Base-by-base conservation (phyloP, 2,329 filamentous ascomycete species). In the Colletotrichum sp. region DNA sequence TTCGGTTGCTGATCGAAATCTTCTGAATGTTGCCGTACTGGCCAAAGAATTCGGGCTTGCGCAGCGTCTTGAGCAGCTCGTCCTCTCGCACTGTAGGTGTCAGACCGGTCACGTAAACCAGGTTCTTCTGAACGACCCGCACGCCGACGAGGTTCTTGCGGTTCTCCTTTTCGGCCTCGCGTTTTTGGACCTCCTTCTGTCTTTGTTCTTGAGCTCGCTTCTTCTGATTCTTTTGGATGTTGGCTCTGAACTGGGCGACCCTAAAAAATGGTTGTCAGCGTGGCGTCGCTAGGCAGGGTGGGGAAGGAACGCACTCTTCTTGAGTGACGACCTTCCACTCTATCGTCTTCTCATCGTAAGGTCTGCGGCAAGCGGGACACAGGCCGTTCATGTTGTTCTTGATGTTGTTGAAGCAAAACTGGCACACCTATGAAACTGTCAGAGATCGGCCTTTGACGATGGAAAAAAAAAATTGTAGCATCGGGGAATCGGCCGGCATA, bases 331-430 rank as follows among this genome's bases (percentile, higher is more conserved):
- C 94, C 86, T 98, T 98, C 91, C 96, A 99, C 85, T 98, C 93
- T 83, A 99, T 98, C 34, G 96, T 98, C 84, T 96, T 96, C 80
- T 99, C 98, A 84, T 98, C 96, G 85, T 99, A 99, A 8, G 95
- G 94, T 84, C 97, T 91, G 86, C 97, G 93, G 84, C 97, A 99
- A 79, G 98, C 98, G n/a, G 97, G 97, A 85, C 97, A 99, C 74
- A 98, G 91, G 44, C 96, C 96, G 83, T 98, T 98, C 91, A 98
- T 96, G 81, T 98, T 98, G 81, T 94, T 98, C 87, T 98, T 98
- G 84, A 99, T 98, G 84, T 98, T 99, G 87, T 99, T 98, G 89
- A 96, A 99, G 87, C 97, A 99, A 87, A 99, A 99, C 89, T 99
- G 98, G 86, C 97, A 99, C 84, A 99, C 96, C 96, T 98, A 81